A percentile compares a stretch with the other conserved stretches of the same genome.
phyloP scores from a whole-genome alignment of 176 grass and related monocot genomes.

The Zoysia japonica region DNA sequence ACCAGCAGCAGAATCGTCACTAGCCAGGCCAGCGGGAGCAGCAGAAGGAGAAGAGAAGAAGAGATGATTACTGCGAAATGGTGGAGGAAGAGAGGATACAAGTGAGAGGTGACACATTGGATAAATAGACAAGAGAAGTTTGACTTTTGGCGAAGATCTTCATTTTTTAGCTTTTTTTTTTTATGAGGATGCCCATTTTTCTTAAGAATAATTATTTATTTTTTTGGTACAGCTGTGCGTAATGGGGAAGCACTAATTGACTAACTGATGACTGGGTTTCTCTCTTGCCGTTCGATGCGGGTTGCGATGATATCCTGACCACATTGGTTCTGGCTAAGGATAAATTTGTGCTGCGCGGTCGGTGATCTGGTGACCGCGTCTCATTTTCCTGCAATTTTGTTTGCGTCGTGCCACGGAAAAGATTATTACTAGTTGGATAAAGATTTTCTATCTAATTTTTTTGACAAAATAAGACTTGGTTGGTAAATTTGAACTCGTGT shows the following conservation, averaged over 20 bases:
- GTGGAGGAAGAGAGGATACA: conserved; percentile 21
- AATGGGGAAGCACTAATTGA: conserved; percentile 14
- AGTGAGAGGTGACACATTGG: not conserved
- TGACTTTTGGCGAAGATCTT: conserved; percentile 23
- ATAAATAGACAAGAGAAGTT: conserved; percentile 44
- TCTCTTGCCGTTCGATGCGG: not conserved
- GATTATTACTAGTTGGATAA: not conserved
- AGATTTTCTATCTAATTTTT: not conserved
- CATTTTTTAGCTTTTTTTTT: not conserved
- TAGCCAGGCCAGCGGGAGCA: not conserved
- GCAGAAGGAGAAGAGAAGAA: not conserved
- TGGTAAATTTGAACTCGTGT: not conserved
- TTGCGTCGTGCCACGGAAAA: not conserved
- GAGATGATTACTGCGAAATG: not conserved
- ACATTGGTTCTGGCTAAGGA: conserved; percentile 28
- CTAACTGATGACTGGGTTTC: not conserved
- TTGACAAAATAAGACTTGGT: not conserved
- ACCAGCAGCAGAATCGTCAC: conserved; percentile 8
- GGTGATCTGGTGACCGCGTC: conserved; percentile 8
- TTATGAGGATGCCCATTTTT: conserved; percentile 9
- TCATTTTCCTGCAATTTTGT: conserved; percentile 6
- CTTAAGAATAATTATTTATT: not conserved
- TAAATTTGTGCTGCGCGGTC: not conserved
- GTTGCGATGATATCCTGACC: conserved; percentile 30
- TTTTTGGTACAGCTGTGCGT: conserved; percentile 21